A percentile compares a stretch with the other conserved stretches of the same genome.
These are phyloP conservation scores for Gymnopus androsaceus DNA, from an alignment of 1,284 basidiomycete species.

Conservation along the genomic window DNA sequence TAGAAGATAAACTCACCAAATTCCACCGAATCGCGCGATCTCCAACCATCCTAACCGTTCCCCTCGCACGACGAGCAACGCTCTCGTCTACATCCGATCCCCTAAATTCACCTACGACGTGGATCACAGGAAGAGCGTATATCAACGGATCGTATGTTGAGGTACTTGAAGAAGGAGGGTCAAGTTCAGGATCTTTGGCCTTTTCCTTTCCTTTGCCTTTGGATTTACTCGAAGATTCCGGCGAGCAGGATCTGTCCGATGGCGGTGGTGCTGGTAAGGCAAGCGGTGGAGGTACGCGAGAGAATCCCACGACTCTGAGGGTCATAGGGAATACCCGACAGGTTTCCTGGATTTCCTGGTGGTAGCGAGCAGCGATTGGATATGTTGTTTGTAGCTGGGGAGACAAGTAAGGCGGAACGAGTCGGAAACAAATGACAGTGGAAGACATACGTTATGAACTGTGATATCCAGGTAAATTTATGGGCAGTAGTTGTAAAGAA, in stretches of 20 bases:
- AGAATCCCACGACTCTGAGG: constrained; percentile 46
- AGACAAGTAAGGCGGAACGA: neutral
- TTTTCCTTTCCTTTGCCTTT: constrained; percentile 17
- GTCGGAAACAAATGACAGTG: neutral
- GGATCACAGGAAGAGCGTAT: constrained; percentile 49
- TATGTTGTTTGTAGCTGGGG: constrained; percentile 21
- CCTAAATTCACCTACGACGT: constrained; percentile 46
- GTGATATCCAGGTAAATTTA: neutral
- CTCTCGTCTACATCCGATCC: constrained; percentile 38
- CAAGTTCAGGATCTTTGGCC: neutral
- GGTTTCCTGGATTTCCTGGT: constrained; percentile 42
- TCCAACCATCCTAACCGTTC: constrained; percentile 51
- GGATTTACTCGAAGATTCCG: neutral
- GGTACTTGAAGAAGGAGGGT: neutral
- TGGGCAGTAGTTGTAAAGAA: neutral
- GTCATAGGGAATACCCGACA: constrained; percentile 56
- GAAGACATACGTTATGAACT: constrained; percentile 41
- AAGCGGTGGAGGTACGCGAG: constrained; percentile 36
- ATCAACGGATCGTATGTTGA: constrained; percentile 25
- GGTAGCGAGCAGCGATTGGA: constrained; percentile 26
- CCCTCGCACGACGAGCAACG: constrained; percentile 36
- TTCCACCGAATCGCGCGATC: constrained; percentile 56
- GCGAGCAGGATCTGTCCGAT: neutral
- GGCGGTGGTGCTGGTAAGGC: constrained; percentile 2
- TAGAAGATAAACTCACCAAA: constrained; percentile 39